Evolutionary conservation across 257 asterid species (phyloP), one percentile per base, ranked within the genome.

Genomic region (Plectranthus barbatus): DNA sequence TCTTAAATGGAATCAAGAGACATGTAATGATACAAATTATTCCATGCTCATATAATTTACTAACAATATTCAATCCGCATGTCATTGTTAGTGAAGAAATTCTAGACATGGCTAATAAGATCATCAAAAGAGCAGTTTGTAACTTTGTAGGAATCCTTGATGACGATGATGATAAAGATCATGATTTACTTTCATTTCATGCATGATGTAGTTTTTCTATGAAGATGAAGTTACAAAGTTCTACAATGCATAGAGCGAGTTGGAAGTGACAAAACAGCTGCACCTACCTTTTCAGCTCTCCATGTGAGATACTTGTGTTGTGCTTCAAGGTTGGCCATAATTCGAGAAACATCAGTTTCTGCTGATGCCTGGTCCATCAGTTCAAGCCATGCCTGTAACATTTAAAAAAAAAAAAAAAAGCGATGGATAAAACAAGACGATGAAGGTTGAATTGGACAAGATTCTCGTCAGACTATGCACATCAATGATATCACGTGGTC

Each of bases 261-360:
- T 34, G 63, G 33, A 48, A 24, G 26, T 12, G 23, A 53, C 45
- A 7, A 14, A 44, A 51, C 29, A 21, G 47, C 5, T 19, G 8
- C 26, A 68, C 76, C 33, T 56, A 90, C 96, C 83, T 88, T 86
- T 80, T 88, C 98, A 0, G 95, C 84, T 75, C 98, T 81, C 98
- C 98, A 88, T 5, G 87, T 80, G 55, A 86, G 88, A 64, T 91
- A 84, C 77, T 80, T 74, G 70, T 86, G 96, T 37, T 84, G 98
- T 48, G 87, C 83, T 77, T 83, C 89, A 19, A 75, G 69, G 74
- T 88, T 91, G 63, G 37, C 15, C 75, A 23, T 73, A 53, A 77
- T 68, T 69, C 64, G 86, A 65, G 80, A 62, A 45, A 47, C 74
- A 46, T 77, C 81, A 2, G 72, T 77, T 54, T 86, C 91, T 57